Conservation (phyloP, 208 protist species). For the Porcisia hertigi region DNA sequence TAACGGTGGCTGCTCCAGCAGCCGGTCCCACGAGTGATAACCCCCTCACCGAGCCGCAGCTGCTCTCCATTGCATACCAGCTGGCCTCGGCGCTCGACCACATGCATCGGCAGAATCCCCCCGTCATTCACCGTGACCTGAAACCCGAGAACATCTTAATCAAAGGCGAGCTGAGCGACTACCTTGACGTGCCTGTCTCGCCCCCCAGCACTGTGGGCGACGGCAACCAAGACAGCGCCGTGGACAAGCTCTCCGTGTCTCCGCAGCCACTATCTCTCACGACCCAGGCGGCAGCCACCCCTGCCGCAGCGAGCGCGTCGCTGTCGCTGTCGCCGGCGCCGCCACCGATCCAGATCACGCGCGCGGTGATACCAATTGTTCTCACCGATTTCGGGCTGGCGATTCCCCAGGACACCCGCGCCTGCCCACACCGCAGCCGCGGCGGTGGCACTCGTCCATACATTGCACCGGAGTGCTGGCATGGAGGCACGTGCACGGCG, state of each 20-base stretch:
- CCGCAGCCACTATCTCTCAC: conserved; percentile 5
- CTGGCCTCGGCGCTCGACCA: conserved; percentile 65
- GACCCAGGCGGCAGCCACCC: neutral
- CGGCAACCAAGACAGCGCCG: neutral
- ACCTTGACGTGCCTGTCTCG: conserved; percentile 13
- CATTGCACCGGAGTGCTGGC: conserved; percentile 83
- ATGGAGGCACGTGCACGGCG: conserved; percentile 57
- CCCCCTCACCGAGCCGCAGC: conserved; percentile 66
- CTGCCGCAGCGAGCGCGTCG: conserved; percentile 2
- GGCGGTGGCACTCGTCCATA: conserved; percentile 81
- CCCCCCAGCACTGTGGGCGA: neutral
- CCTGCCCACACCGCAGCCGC: conserved; percentile 17
- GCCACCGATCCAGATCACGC: conserved; percentile 35
- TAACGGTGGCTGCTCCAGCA: neutral
- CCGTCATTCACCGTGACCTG: conserved; percentile 98
- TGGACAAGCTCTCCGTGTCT: neutral
- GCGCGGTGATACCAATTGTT: conserved; percentile 69
- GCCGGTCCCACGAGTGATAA: conserved; percentile 33
- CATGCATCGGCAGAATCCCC: conserved; percentile 88
- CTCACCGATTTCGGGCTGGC: conserved; percentile 88
- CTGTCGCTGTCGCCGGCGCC: neutral
- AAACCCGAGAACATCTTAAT: conserved; percentile 96
- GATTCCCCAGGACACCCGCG: conserved; percentile 44
- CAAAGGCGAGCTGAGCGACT: conserved; percentile 35
- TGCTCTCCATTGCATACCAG: conserved; percentile 84